These are phyloP conservation scores for Tricholoma terreum DNA, from an alignment of 768 basidiomycete genomes.

Conservation along the genomic window DNA sequence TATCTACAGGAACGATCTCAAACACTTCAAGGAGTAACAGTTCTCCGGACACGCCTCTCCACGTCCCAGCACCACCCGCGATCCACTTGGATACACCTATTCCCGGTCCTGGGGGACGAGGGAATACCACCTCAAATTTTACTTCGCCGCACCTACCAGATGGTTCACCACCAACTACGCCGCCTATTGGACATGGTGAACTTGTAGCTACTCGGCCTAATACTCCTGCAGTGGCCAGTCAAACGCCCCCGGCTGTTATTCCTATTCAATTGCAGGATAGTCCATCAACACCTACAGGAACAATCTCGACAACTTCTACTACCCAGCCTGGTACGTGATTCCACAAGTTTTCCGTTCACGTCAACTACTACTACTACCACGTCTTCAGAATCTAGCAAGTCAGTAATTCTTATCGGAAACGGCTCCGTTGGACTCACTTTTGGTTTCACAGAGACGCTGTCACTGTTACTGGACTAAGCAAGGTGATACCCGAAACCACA, in stretches of 20 bases:
- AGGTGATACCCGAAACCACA: slow-evolving; percentile 3
- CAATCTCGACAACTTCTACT: background rate
- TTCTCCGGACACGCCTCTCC: background rate
- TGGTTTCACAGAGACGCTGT: background rate
- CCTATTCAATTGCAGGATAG: too few relatives aligned
- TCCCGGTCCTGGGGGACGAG: too few relatives aligned
- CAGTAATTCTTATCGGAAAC: background rate
- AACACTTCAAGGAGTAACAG: background rate
- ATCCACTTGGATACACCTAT: too few relatives aligned
- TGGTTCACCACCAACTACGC: too few relatives aligned
- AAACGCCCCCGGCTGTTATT: too few relatives aligned
- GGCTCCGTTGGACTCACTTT: background rate
- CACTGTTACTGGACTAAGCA: background rate
- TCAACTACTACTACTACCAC: background rate
- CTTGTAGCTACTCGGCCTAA: too few relatives aligned
- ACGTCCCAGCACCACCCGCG: background rate
- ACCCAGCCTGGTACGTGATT: background rate
- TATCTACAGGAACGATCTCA: background rate
- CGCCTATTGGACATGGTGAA: too few relatives aligned
- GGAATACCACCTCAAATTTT: too few relatives aligned
- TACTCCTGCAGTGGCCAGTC: too few relatives aligned
- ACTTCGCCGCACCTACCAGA: too few relatives aligned
- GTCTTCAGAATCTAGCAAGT: background rate
- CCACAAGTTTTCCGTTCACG: background rate
- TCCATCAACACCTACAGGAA: background rate